These are phyloP conservation scores for Colletotrichum truncatum DNA, from an alignment of 2,329 filamentous ascomycete species.

Conservation along the genomic window DNA sequence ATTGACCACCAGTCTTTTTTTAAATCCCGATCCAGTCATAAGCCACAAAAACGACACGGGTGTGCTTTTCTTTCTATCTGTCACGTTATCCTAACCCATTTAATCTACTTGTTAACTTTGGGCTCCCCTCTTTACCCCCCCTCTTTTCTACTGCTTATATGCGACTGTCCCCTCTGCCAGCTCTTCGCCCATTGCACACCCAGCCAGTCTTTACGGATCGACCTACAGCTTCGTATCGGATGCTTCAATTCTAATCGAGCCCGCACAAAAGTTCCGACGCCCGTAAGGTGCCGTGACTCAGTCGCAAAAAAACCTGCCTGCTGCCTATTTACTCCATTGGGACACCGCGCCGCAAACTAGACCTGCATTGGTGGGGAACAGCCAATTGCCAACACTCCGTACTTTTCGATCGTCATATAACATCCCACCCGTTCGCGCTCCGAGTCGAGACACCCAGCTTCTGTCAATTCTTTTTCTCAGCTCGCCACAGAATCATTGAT, in stretches of 20 bases:
- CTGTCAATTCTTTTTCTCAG: background rate
- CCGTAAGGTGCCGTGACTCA: constrained; percentile 19
- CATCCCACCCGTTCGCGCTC: constrained; percentile 9
- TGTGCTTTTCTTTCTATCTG: background rate
- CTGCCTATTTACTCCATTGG: constrained; percentile 26
- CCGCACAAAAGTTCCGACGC: constrained; percentile 2
- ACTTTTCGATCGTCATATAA: constrained; percentile 13
- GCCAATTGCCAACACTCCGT: background rate
- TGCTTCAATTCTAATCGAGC: background rate
- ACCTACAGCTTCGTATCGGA: background rate
- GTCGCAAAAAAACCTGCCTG: constrained; percentile 6
- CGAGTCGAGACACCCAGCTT: background rate
- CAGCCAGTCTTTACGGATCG: constrained; percentile 9
- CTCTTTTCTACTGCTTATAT: background rate
- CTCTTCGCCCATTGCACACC: background rate
- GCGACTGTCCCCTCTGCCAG: background rate
- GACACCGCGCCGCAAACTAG: background rate
- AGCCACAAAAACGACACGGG: background rate
- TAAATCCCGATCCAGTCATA: background rate
- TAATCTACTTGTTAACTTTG: background rate
- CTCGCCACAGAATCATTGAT: background rate
- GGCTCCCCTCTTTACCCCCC: background rate
- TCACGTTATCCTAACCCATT: background rate
- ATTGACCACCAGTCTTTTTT: constrained; percentile 4
- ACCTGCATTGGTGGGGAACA: constrained; percentile 8